These are phyloP conservation scores for Lentinula aciculospora DNA, from an alignment of 768 basidiomycete genomes.

Conservation along the genomic window DNA sequence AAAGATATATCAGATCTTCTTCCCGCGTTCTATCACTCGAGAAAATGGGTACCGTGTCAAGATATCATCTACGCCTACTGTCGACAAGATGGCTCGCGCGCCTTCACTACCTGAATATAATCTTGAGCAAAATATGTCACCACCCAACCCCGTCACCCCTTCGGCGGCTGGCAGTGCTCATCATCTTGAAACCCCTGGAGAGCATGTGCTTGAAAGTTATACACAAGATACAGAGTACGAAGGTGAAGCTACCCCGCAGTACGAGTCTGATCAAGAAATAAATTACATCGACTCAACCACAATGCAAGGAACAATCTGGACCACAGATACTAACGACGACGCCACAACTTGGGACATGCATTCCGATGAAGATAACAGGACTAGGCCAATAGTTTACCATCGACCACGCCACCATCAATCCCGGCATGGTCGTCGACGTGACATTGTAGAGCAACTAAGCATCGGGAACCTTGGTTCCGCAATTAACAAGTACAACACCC, in stretches of 20 bases:
- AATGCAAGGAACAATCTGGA: neutral
- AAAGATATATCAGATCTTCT: constrained; percentile 51
- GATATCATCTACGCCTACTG: constrained; percentile 18
- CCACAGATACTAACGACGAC: neutral
- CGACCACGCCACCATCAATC: neutral
- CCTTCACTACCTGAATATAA: constrained; percentile 21
- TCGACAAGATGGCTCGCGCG: constrained; percentile 23
- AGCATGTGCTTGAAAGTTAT: neutral
- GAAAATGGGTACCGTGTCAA: constrained; percentile 60
- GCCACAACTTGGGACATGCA: neutral
- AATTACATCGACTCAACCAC: constrained; percentile 2
- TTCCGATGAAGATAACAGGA: neutral
- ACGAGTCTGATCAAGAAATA: constrained; percentile 32
- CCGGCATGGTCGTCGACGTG: neutral
- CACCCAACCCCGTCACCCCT: neutral
- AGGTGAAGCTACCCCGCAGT: constrained; percentile 29
- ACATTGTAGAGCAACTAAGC: neutral
- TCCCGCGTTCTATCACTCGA: constrained; percentile 65
- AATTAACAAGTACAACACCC: neutral
- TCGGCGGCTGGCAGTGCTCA: neutral
- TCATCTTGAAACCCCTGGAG: neutral
- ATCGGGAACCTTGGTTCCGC: neutral
- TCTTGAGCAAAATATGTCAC: constrained; percentile 6
- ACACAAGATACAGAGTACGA: constrained; percentile 14
- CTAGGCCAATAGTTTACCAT: neutral